Conservation (phyloP, 345 rosid species). For the Geranium brycei region DNA sequence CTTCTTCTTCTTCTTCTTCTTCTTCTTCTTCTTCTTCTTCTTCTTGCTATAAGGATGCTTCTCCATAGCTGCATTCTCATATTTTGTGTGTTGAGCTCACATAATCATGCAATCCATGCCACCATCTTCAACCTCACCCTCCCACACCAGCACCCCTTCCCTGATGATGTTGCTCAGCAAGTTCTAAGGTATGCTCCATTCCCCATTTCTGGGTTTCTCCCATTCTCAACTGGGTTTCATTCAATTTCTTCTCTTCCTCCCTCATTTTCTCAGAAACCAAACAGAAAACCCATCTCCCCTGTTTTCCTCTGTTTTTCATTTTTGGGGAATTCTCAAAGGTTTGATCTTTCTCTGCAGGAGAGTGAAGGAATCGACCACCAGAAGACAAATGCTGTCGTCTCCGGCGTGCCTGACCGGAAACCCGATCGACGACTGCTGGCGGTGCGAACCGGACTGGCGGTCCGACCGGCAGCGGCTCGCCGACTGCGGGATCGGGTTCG, state of each 20-base stretch:
- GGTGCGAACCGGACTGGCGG: slow-evolving; percentile 63
- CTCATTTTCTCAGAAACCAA: neutral
- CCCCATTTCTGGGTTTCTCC: neutral
- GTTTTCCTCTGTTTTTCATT: neutral
- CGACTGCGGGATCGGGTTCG: slow-evolving; percentile 14
- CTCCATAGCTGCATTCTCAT: slow-evolving; percentile 26
- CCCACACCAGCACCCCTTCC: slow-evolving; percentile 52
- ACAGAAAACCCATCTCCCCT: neutral
- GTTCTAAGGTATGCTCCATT: slow-evolving; percentile 31
- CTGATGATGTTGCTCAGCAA: slow-evolving; percentile 38
- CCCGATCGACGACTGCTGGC: slow-evolving; percentile 85
- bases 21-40: neutral
- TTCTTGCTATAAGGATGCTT: slow-evolving; percentile 22
- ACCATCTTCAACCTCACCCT: slow-evolving; percentile 29
- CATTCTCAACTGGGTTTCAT: neutral
- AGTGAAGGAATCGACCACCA: slow-evolving; percentile 28
- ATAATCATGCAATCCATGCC: slow-evolving; percentile 7
- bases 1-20: neutral
- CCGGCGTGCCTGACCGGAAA: slow-evolving; percentile 49
- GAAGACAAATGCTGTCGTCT: slow-evolving; percentile 26
- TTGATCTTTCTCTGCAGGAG: slow-evolving; percentile 19
- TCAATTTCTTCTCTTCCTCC: neutral
- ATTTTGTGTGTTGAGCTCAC: slow-evolving; percentile 17
- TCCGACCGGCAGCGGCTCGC: slow-evolving; percentile 55
- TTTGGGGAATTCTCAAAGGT: neutral